Evolutionary conservation across 2,329 filamentous ascomycete species (phyloP).

Genomic region (Hirsutella minnesotensis): DNA sequence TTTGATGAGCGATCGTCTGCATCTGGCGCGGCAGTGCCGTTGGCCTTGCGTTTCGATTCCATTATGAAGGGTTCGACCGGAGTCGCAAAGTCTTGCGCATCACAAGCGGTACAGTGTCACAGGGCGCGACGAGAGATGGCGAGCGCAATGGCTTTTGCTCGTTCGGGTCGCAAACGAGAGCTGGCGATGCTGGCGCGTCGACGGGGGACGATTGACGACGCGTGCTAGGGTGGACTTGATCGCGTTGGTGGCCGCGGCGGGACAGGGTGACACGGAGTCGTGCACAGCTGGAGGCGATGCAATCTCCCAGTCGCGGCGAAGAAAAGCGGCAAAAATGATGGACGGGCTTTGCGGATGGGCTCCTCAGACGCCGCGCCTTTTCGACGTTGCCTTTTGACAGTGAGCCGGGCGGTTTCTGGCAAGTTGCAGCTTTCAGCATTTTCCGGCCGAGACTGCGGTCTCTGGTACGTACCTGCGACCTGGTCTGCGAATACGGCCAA

Average conservation of each 20-base stretch:
- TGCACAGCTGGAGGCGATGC: not conserved
- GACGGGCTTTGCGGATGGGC: not conserved
- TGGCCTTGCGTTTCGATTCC: conserved; percentile 47
- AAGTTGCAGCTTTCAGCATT: conserved; percentile 5
- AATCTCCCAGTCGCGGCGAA: not conserved
- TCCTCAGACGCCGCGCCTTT: not conserved
- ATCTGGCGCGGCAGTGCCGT: conserved; percentile 31
- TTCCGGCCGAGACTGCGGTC: conserved; percentile 1
- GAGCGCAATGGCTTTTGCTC: conserved; percentile 14
- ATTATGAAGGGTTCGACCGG: conserved; percentile 22
- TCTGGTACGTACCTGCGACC: conserved; percentile 11
- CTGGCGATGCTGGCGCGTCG: not conserved
- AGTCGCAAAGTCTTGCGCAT: conserved; percentile 16
- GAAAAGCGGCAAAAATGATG: not conserved
- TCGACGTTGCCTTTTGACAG: not conserved
- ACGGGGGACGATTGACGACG: conserved; percentile 1
- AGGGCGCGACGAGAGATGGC: conserved; percentile 6
- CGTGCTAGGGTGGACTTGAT: not conserved
- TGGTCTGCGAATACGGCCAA: no score
- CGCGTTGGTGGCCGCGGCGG: conserved; percentile 1
- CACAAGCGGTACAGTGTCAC: conserved; percentile 7
- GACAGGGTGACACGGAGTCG: not conserved
- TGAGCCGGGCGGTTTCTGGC: conserved; percentile 1
- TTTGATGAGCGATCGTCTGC: conserved; percentile 42
- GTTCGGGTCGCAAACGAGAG: conserved; percentile 4